Evolutionary conservation across 108 stramenopile genomes (phyloP).

Genomic region (Nannochloropsis oceanica): DNA sequence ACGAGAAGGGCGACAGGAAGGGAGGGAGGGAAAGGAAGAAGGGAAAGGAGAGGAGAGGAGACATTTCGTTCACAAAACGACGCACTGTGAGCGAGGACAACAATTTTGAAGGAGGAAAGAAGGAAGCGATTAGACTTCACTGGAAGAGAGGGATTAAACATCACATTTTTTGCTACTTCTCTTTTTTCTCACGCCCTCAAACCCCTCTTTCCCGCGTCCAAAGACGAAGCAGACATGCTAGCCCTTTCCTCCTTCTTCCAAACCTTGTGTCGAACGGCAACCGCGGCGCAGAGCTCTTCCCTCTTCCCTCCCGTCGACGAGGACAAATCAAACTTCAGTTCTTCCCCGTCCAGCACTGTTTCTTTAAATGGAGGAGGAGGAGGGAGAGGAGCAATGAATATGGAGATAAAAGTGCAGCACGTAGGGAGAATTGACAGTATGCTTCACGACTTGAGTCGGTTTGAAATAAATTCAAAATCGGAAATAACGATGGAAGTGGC

Average conservation of each 20-base stretch:
- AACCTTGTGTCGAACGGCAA: neutral
- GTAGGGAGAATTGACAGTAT: neutral
- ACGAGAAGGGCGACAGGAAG: no score
- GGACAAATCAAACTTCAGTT: neutral
- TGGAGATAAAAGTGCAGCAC: neutral
- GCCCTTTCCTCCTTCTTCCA: conserved; percentile 9
- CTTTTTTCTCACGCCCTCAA: no score
- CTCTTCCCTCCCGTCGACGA: neutral
- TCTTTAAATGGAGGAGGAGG: neutral
- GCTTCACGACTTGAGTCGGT: neutral
- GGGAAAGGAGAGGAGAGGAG: no score
- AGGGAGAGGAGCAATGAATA: neutral
- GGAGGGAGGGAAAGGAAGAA: no score
- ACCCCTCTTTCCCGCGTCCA: no score
- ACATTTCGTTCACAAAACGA: no score
- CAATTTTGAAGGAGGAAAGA: no score
- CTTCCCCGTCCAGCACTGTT: neutral
- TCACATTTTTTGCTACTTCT: no score
- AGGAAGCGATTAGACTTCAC: no score
- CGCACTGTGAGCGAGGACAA: no score
- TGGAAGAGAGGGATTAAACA: no score
- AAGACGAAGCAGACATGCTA: conserved; percentile 12
- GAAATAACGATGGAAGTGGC: neutral
- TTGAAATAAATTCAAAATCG: neutral
- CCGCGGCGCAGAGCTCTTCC: neutral